Evolutionary conservation across 1,139 yeast genomes (phyloP), one percentile per base, ranked within the genome.

Genomic region (Zhuliangozyma blackwelliae): DNA sequence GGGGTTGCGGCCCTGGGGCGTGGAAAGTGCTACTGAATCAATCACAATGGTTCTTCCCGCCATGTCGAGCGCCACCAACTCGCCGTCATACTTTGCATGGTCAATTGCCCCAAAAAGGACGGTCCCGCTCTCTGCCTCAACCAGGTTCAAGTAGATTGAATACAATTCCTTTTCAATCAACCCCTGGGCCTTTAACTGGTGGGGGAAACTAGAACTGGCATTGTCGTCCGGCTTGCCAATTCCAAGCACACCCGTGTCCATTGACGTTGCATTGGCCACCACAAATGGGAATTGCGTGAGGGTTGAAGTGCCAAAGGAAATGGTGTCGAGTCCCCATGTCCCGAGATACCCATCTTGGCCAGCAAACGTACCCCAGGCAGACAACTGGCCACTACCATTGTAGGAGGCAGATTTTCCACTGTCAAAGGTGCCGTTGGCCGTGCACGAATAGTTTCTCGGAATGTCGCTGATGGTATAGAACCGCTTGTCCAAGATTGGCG

Each of bases 321-420:
- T 26, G 48, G 35, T 36, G 45, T 86, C 76, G 44, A 64, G 56
- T 35, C 79, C 69, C 87, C 85, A 81, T 40, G 66, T 57, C 39
- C 77, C 70, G 16, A 32, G 45, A 25, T 44, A 47, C 26, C 28
- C 27, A 32, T 38, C 39, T 19, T 33, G 38, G 32, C 36, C 33
- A 27, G 29, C 40, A 26, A 50, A 31, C 4, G 47, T 21, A 4
- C 16, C 16, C 23, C 23, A 22, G 3, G 23, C 10, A 7, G 7
- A 21, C 7, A 5, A 9, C 23, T 22, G 23, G 7, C 5, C 5
- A 2, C 10, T 5, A 5, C 3, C 9, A 6, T 22, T 22, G 5
- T 3, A 22, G 5, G 23, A 7, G 23, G 9, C 2, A 2, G 54
- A 49, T 10, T 41, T 26, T 10, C 26, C 22, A 7, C 35, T 33